Percentiles rank a stretch among this genome's conserved stretches.
phyloP scores from a whole-genome alignment of 495 filamentous ascomycete species.

The Xylaria acuta region DNA sequence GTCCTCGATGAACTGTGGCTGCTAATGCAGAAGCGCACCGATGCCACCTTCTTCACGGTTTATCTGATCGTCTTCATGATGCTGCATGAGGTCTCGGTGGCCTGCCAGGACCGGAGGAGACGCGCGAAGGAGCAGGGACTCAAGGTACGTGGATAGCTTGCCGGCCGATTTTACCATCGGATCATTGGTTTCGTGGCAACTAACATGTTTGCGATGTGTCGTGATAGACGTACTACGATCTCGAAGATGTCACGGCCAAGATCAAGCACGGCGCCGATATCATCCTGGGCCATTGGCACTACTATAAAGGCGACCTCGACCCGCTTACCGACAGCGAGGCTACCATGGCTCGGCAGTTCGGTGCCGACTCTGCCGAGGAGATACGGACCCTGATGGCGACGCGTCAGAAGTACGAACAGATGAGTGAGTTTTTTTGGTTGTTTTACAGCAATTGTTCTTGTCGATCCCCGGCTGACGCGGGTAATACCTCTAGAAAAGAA shows the following conservation, averaged over 20 bases:
- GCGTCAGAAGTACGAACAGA: conserved; percentile 27
- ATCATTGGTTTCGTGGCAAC: background rate
- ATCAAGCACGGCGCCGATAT: conserved; percentile 44
- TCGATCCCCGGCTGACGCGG: background rate
- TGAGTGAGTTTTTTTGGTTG: conserved; percentile 28
- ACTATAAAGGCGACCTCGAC: conserved; percentile 40
- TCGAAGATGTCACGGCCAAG: conserved; percentile 36
- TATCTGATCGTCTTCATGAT: conserved; percentile 52
- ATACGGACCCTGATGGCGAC: conserved; percentile 31
- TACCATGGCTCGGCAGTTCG: conserved; percentile 31
- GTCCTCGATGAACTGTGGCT: conserved; percentile 43
- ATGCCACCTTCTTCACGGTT: conserved; percentile 46
- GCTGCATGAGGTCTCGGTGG: conserved; percentile 40
- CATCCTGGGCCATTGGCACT: conserved; percentile 46
- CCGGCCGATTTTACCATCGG: background rate
- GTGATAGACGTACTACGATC: conserved; percentile 34
- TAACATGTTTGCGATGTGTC: conserved; percentile 1
- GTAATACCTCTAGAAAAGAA: background rate
- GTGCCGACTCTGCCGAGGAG: conserved; percentile 21
- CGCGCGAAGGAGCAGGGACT: conserved; percentile 37
- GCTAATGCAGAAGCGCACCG: conserved; percentile 41
- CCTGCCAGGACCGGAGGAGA: conserved; percentile 39
- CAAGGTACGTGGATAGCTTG: conserved; percentile 26
- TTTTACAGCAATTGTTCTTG: background rate
- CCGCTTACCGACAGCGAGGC: conserved; percentile 25